These are phyloP conservation scores for Boletus holoroseus DNA, from an alignment of 1,284 basidiomycete genomes.

Conservation along the genomic window DNA sequence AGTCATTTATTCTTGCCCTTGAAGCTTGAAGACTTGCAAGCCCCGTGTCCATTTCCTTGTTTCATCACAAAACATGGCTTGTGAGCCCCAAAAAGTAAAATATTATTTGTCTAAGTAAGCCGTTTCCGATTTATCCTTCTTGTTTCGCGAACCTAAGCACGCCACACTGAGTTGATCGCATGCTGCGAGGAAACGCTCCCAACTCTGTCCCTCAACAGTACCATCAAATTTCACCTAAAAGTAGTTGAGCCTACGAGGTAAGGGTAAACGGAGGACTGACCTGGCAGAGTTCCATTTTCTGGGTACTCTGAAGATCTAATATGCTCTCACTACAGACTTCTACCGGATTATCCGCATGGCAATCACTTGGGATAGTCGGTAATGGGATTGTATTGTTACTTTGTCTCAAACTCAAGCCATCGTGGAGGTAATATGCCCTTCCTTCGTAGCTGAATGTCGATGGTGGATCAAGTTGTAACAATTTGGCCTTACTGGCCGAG, in stretches of 20 bases:
- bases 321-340: conserved; percentile 40
- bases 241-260: conserved; percentile 3
- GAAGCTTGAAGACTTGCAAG: background rate
- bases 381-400: conserved; percentile 33
- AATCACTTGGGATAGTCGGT: conserved; percentile 1
- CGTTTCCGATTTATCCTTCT: conserved; percentile 8
- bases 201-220: conserved; percentile 37
- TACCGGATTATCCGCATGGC: conserved; percentile 11
- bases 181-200: conserved; percentile 48
- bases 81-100: background rate
- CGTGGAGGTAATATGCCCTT: conserved; percentile 46
- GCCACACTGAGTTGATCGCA: conserved; percentile 46
- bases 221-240: conserved; percentile 46
- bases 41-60: background rate
- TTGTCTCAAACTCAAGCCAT: conserved; percentile 48
- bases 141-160: conserved; percentile 19
- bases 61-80: background rate
- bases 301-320: conserved; percentile 52
- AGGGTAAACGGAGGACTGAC: conserved; percentile 33
- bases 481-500: conserved; percentile 27
- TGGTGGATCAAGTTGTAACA: conserved; percentile 48
- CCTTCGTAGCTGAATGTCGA: conserved; percentile 40
- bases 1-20: background rate
- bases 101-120: conserved; percentile 15
- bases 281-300: conserved; percentile 50